Conservation (phyloP, 2,329 filamentous ascomycete species). For the Rutstroemia sp. region DNA sequence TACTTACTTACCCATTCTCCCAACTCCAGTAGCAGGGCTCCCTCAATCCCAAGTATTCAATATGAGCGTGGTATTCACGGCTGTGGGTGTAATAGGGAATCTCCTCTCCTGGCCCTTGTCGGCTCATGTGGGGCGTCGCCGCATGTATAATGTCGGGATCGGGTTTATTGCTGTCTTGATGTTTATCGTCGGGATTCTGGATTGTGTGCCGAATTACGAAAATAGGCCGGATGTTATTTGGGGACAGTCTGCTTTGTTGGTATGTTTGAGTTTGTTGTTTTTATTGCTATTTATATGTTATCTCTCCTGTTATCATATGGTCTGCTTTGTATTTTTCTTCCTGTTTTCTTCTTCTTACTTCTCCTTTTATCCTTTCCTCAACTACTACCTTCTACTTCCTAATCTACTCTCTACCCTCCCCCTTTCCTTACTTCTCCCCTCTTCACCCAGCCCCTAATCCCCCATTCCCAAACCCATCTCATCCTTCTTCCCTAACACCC, state of each 20-base stretch:
- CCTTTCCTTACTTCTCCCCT: too few relatives aligned
- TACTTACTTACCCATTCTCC: neutral
- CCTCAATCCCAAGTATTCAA: slow-evolving; percentile 46
- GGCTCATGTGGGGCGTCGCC: slow-evolving; percentile 52
- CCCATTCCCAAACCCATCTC: too few relatives aligned
- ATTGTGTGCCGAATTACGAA: slow-evolving; percentile 30
- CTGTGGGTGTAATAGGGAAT: slow-evolving; percentile 52
- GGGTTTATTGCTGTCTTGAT: slow-evolving; percentile 44
- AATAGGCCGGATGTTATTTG: slow-evolving; percentile 17
- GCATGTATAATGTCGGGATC: slow-evolving; percentile 54
- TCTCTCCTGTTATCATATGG: too few relatives aligned
- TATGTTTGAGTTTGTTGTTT: slow-evolving; percentile 9
- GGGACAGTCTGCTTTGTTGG: slow-evolving; percentile 18
- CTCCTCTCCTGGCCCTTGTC: slow-evolving; percentile 61
- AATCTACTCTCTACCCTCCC: too few relatives aligned
- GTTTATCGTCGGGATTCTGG: slow-evolving; percentile 36
- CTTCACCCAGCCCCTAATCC: too few relatives aligned
- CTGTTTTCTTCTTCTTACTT: too few relatives aligned
- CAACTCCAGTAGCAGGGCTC: slow-evolving; percentile 48
- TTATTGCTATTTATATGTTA: too few relatives aligned
- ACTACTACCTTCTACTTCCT: too few relatives aligned
- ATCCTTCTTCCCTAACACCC: slow-evolving; percentile 5
- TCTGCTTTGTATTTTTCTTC: too few relatives aligned
- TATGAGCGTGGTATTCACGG: slow-evolving; percentile 55
- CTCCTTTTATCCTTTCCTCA: too few relatives aligned